Conservation (phyloP, 805 yeast species). For the Teunomyces gatunensis region DNA sequence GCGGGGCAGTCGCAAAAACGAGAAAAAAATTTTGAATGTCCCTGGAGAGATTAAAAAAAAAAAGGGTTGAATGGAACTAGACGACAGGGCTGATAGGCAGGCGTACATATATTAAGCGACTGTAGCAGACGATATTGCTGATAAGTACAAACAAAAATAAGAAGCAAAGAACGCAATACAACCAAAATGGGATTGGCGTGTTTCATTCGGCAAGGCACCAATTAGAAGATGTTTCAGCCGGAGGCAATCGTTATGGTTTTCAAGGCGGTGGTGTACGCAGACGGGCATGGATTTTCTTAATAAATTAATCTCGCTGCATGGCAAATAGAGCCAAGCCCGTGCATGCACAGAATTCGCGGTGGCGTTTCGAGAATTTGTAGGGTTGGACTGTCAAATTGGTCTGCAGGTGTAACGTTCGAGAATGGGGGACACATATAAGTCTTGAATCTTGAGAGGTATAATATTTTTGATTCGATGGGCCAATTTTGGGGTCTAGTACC, state of each 20-base stretch:
- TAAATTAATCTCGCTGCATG: not conserved
- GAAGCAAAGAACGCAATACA: not conserved
- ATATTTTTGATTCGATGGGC: not conserved
- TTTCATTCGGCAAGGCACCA: not conserved
- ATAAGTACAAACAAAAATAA: too few species aligned
- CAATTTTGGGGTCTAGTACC: not conserved
- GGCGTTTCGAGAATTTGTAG: not conserved
- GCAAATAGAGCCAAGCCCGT: not conserved
- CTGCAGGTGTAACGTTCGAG: not conserved
- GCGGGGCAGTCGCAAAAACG: not conserved
- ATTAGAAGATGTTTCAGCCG: not conserved
- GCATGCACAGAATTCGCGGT: not conserved
- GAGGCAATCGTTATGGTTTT: not conserved
- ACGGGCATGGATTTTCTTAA: not conserved
- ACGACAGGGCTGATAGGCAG: too few species aligned
- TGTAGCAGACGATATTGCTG: too few species aligned
- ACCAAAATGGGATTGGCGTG: not conserved
- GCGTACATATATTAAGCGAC: too few species aligned
- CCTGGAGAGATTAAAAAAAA: not conserved
- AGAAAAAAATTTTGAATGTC: not conserved
- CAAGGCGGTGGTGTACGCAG: not conserved
- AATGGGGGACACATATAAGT: not conserved
- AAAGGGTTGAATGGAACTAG: too few species aligned
- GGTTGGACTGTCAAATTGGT: not conserved
- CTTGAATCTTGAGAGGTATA: too few species aligned